phyloP scores from a whole-genome alignment of 495 filamentous ascomycete genomes.

The Pyronema omphalodes region DNA sequence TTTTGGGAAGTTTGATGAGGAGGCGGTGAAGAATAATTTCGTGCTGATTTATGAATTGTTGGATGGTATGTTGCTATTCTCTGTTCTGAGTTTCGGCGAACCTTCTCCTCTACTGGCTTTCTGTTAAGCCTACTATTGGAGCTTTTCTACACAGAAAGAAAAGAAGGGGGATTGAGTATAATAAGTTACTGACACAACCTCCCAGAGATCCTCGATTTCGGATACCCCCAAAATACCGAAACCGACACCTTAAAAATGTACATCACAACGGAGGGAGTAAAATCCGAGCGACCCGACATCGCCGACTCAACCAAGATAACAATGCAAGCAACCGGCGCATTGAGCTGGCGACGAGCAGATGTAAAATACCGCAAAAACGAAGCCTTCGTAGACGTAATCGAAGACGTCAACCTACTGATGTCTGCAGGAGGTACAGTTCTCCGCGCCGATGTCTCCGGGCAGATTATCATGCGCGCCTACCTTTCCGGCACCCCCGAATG shows the following conservation, averaged over 20 bases:
- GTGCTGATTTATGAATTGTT: conserved; percentile 95
- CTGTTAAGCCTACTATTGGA: neutral
- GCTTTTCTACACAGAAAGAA: neutral
- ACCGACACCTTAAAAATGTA: conserved; percentile 99
- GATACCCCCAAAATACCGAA: conserved; percentile 98
- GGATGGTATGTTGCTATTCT: conserved; percentile 44
- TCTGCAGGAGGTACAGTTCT: conserved; percentile 79
- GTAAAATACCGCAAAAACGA: conserved; percentile 99
- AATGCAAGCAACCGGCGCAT: conserved; percentile 94
- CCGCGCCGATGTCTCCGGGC: conserved; percentile 89
- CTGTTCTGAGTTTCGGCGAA: neutral
- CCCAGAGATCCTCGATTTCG: conserved; percentile 93
- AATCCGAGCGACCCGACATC: conserved; percentile 65
- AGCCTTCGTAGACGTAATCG: conserved; percentile 97
- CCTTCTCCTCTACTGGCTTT: too few species aligned
- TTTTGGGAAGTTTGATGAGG: conserved; percentile 98
- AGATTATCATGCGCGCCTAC: conserved; percentile 98
- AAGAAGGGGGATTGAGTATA: neutral
- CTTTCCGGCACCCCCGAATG: conserved; percentile 93
- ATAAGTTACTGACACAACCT: conserved; percentile 3
- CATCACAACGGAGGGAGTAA: conserved; percentile 98
- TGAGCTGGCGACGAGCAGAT: conserved; percentile 91
- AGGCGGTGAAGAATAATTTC: conserved; percentile 99
- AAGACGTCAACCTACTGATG: conserved; percentile 98
- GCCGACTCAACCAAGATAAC: conserved; percentile 86